Evolutionary conservation across 345 rosid genomes (phyloP).

Genomic region (Eucalyptus regnans): DNA sequence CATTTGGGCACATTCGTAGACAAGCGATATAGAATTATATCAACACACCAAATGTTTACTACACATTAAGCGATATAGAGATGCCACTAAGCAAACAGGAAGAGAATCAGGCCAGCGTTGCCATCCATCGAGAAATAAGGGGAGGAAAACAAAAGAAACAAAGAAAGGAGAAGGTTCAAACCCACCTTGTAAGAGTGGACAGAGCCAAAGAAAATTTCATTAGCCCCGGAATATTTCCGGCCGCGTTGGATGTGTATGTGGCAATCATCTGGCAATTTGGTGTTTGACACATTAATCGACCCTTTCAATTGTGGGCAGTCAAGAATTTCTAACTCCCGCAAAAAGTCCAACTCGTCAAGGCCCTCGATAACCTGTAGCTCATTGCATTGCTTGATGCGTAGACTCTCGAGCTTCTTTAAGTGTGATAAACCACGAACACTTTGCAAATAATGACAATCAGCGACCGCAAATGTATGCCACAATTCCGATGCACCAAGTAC

Average conservation of each 20-base stretch:
- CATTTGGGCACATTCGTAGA: fast-evolving
- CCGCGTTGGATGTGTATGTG: fast-evolving
- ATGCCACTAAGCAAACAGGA: not conserved
- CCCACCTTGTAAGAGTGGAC: not conserved
- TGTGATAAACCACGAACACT: not conserved
- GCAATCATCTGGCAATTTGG: not conserved
- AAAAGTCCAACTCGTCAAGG: not conserved
- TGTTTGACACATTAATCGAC: not conserved
- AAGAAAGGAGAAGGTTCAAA: not conserved
- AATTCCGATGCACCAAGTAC: not conserved
- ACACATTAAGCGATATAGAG: not conserved
- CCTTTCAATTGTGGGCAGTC: not conserved
- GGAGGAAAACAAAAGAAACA: not conserved
- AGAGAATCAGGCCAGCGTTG: not conserved
- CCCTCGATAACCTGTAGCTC: not conserved
- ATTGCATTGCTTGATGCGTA: fast-evolving
- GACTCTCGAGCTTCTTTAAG: fast-evolving
- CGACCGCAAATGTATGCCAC: fast-evolving
- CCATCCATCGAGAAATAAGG: not conserved
- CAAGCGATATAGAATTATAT: not conserved
- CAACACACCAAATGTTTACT: too few species aligned
- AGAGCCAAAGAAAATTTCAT: fast-evolving
- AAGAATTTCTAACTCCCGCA: fast-evolving
- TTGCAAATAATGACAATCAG: fast-evolving
- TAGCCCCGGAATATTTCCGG: not conserved